A percentile compares a stretch with the other conserved stretches of the same genome.
phyloP scores from a whole-genome alignment of 768 basidiomycete genomes.

The Pisolithus marmoratus region DNA sequence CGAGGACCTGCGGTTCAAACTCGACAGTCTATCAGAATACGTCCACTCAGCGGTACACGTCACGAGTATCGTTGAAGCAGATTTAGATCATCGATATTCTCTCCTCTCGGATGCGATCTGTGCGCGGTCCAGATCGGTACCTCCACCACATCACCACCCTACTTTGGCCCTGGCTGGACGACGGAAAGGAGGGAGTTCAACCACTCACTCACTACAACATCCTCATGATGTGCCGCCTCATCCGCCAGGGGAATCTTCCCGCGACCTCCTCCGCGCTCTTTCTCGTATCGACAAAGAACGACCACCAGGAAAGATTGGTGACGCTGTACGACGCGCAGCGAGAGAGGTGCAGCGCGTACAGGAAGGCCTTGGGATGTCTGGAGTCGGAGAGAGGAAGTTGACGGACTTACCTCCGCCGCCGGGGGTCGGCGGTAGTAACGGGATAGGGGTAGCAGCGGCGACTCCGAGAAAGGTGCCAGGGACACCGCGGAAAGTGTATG shows the following conservation, averaged over 20 bases:
- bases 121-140: slow-evolving; percentile 37
- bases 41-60: slow-evolving; percentile 49
- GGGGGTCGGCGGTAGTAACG: too few species aligned
- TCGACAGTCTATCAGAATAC: slow-evolving; percentile 52
- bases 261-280: slow-evolving; percentile 60
- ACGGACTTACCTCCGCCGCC: slow-evolving; percentile 40
- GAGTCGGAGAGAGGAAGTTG: slow-evolving; percentile 49
- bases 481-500: too few species aligned
- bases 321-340: slow-evolving; percentile 63
- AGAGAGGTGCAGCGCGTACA: slow-evolving; percentile 65
- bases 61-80: slow-evolving; percentile 46
- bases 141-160: slow-evolving; percentile 8
- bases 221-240: slow-evolving; percentile 10
- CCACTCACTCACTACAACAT: slow-evolving; percentile 13
- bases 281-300: slow-evolving; percentile 62
- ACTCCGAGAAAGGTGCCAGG: too few species aligned
- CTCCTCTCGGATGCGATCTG: slow-evolving; percentile 46
- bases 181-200: too few species aligned
- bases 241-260: slow-evolving; percentile 39
- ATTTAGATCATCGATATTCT: slow-evolving; percentile 61
- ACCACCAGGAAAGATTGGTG: slow-evolving; percentile 61
- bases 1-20: slow-evolving; percentile 47
- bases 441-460: too few species aligned
- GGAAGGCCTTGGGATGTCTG: slow-evolving; percentile 41
- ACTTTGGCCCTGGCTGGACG: too few species aligned